Conservation (phyloP, 2,329 filamentous ascomycete genomes). For the Fusarium proliferatum region DNA sequence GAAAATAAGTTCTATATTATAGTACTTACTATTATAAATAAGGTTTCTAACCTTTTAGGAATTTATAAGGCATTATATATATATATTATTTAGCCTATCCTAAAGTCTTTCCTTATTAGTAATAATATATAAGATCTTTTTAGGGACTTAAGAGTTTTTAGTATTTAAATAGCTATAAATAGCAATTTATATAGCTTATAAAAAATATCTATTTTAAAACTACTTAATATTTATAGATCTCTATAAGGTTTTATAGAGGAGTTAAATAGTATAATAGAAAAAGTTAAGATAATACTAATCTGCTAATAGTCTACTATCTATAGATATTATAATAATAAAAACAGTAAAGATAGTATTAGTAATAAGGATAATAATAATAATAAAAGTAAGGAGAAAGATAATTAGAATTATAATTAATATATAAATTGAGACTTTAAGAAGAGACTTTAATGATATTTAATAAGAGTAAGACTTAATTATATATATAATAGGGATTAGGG, state of each 20-base stretch:
- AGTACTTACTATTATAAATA: background rate
- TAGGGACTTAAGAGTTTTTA: background rate
- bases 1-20: background rate
- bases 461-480: too few relatives aligned
- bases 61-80: background rate
- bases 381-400: too few relatives aligned
- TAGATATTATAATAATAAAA: too few relatives aligned
- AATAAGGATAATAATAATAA: too few relatives aligned
- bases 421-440: too few relatives aligned
- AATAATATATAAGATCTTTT: background rate
- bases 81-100: background rate
- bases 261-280: too few relatives aligned
- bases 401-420: too few relatives aligned
- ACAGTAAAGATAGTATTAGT: too few relatives aligned
- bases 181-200: background rate
- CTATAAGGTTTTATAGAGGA: background rate
- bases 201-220: background rate
- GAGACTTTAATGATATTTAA: too few relatives aligned
- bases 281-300: too few relatives aligned
- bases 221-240: background rate
- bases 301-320: too few relatives aligned
- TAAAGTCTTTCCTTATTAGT: background rate
- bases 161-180: slow-evolving; percentile 2
- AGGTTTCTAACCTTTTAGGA: background rate
- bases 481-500: too few relatives aligned